A percentile compares a stretch with the other conserved stretches of the same genome.
phyloP scores from a whole-genome alignment of 2,329 filamentous ascomycete genomes.

The Chalaropsis thielavioides region DNA sequence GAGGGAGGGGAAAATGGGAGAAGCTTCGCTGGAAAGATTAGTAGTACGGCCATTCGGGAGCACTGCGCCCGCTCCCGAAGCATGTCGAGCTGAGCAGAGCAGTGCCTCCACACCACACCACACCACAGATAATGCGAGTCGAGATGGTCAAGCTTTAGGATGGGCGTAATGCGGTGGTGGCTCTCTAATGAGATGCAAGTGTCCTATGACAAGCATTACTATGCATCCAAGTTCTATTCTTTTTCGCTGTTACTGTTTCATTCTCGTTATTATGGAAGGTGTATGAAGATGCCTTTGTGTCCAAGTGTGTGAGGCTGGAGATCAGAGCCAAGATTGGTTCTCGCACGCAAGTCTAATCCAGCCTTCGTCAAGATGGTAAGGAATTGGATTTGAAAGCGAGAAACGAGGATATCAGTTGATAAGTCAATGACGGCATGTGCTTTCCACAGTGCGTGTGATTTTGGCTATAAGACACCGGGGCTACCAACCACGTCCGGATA shows the following conservation, averaged over 20 bases:
- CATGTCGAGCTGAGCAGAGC: background rate
- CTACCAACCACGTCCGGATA: too few species aligned
- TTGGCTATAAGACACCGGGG: background rate
- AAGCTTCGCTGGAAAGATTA: constrained; percentile 70
- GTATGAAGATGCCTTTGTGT: too few species aligned
- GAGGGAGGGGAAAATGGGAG: constrained; percentile 31
- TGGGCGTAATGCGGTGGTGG: background rate
- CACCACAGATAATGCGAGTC: background rate
- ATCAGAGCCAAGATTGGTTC: background rate
- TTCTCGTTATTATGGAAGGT: background rate
- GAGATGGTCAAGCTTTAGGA: background rate
- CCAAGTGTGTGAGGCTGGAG: too few species aligned
- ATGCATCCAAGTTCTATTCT: background rate
- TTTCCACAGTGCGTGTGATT: background rate
- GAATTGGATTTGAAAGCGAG: background rate
- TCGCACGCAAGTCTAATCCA: background rate
- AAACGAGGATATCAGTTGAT: background rate
- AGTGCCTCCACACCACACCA: background rate
- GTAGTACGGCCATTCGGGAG: constrained; percentile 69
- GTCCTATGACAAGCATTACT: background rate
- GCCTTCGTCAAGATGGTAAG: background rate
- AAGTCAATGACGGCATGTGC: background rate
- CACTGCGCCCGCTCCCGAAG: constrained; percentile 28
- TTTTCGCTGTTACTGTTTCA: background rate
- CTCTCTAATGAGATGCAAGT: background rate